Conservation (phyloP, 805 yeast species). For the Candida sithepensis region DNA sequence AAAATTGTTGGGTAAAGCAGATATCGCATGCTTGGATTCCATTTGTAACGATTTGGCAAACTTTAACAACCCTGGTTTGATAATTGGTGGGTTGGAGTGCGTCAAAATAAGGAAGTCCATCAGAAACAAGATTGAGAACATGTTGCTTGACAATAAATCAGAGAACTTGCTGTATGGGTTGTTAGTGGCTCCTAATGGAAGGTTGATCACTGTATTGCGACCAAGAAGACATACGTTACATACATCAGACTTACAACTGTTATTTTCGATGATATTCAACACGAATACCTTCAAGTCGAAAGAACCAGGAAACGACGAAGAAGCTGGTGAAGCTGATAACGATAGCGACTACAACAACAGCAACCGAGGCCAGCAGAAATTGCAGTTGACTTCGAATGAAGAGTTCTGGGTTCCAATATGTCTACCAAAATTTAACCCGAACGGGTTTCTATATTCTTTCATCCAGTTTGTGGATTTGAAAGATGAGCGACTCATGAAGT, state of each 20-base stretch:
- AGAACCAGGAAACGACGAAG: constrained; percentile 25
- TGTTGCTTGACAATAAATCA: constrained; percentile 45
- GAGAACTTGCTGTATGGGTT: constrained; percentile 72
- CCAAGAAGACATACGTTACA: constrained; percentile 77
- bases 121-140: constrained; percentile 54
- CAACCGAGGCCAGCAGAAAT: too few relatives aligned
- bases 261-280: constrained; percentile 67
- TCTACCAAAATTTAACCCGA: constrained; percentile 82
- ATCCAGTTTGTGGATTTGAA: constrained; percentile 54
- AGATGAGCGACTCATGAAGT: constrained; percentile 27
- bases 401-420: constrained; percentile 95
- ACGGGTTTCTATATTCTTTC: constrained; percentile 83
- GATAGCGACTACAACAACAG: too few relatives aligned
- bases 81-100: constrained; percentile 65
- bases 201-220: constrained; percentile 64
- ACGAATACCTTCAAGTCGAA: constrained; percentile 43
- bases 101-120: constrained; percentile 53
- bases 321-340: constrained; percentile 14
- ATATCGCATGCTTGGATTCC: constrained; percentile 64
- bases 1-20: constrained; percentile 69
- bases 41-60: constrained; percentile 51
- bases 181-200: constrained; percentile 59
- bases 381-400: constrained; percentile 38
- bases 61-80: constrained; percentile 52
- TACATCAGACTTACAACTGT: constrained; percentile 74